phyloP scores from a whole-genome alignment of 768 basidiomycete genomes.

The Sarcomyxa edulis region DNA sequence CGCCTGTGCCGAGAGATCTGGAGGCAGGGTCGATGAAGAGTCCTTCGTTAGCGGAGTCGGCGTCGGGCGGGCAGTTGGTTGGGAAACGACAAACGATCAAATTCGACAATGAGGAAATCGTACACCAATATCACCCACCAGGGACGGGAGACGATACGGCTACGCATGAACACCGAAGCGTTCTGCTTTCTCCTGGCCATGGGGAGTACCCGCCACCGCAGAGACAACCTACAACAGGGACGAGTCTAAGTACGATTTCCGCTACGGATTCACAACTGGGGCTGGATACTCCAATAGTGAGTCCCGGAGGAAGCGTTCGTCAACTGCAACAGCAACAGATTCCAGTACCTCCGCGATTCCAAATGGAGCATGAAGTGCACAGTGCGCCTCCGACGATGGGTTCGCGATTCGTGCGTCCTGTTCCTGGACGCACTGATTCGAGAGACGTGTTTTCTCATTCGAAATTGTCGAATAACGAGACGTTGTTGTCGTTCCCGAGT shows the following conservation, averaged over 20 bases:
- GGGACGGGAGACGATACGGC: conserved; percentile 41
- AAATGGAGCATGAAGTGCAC: conserved; percentile 27
- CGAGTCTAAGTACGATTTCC: too few species aligned
- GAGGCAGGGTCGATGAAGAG: conserved; percentile 30
- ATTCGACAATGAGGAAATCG: conserved; percentile 67
- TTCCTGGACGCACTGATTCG: conserved; percentile 26
- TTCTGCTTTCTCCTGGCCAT: conserved; percentile 24
- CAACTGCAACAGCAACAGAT: too few species aligned
- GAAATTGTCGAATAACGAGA: neutral
- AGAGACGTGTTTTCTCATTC: conserved; percentile 29
- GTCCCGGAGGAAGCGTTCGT: too few species aligned
- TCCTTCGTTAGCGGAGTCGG: conserved; percentile 14
- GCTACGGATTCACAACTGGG: too few species aligned
- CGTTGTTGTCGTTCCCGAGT: conserved; percentile 40
- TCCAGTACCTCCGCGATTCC: conserved; percentile 22
- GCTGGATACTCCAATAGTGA: too few species aligned
- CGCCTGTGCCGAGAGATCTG: conserved; percentile 61
- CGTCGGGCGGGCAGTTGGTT: conserved; percentile 26
- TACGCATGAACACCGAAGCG: conserved; percentile 44
- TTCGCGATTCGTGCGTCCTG: conserved; percentile 22
- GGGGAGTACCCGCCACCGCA: conserved; percentile 26
- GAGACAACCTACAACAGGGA: neutral
- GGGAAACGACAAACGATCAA: conserved; percentile 62
- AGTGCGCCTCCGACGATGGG: conserved; percentile 43
- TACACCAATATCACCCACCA: conserved; percentile 67